These are phyloP conservation scores for Apiotrichum siamense DNA, from an alignment of 1,284 basidiomycete genomes.

Conservation along the genomic window DNA sequence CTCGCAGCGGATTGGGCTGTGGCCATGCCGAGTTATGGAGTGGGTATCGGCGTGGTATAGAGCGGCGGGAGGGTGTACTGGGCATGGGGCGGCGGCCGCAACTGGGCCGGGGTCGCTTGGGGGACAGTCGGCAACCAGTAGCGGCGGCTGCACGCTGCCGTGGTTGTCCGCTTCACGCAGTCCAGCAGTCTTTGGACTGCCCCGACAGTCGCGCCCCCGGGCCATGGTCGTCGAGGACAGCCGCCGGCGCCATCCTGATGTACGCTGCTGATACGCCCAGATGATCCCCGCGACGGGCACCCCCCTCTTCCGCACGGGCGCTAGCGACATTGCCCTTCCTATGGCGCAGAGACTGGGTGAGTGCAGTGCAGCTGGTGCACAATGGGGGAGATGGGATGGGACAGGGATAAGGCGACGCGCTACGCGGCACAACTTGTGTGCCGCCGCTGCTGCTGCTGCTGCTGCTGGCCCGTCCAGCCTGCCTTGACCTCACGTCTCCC, in stretches of 20 bases:
- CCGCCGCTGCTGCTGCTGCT: too few species aligned
- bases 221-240: background rate
- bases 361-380: conserved; percentile 19
- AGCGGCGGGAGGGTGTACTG: background rate
- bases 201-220: too few species aligned
- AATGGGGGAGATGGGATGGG: background rate
- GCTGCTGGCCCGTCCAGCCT: too few species aligned
- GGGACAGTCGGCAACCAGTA: too few species aligned
- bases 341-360: conserved; percentile 75
- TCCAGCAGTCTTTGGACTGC: too few species aligned
- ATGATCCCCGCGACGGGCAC: conserved; percentile 56
- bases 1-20: conserved; percentile 74
- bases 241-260: background rate
- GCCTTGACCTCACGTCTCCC: background rate
- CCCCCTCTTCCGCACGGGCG: conserved; percentile 59
- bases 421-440: too few species aligned
- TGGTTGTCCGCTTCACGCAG: too few species aligned
- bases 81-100: too few species aligned
- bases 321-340: conserved; percentile 60
- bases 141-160: too few species aligned
- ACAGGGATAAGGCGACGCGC: background rate
- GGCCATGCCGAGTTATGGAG: conserved; percentile 62
- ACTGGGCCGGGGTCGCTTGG: background rate
- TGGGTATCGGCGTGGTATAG: conserved; percentile 27
- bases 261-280: conserved; percentile 15